Conservation (phyloP, 2,329 filamentous ascomycete species). For the Penicillium hesseltinei region DNA sequence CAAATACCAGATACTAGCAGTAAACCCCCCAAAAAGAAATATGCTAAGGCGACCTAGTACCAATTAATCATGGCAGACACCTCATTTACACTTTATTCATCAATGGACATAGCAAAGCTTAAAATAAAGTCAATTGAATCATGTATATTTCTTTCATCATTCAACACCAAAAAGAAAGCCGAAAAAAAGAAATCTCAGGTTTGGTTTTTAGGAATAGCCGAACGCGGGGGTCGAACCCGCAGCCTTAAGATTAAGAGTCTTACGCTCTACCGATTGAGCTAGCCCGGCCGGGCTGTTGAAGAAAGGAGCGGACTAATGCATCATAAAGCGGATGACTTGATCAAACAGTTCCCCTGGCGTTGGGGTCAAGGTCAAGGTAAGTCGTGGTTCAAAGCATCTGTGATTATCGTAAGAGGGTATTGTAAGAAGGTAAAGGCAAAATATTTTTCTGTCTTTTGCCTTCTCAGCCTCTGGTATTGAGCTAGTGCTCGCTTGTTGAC, state of each 20-base stretch:
- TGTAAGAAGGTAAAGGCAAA: neutral
- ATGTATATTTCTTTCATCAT: neutral
- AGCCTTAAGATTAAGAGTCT: conserved; percentile 50
- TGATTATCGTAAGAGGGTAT: neutral
- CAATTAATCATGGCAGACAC: neutral
- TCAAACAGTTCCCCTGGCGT: neutral
- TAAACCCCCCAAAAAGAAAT: no score
- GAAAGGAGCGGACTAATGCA: accelerated
- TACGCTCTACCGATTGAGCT: conserved; percentile 52
- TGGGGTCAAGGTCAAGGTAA: neutral
- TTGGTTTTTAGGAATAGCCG: conserved; percentile 32
- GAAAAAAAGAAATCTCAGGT: conserved; percentile 20
- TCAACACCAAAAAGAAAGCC: neutral
- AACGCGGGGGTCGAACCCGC: conserved; percentile 46
- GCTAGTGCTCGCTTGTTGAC: neutral
- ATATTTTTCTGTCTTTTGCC: no score
- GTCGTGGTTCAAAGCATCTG: neutral
- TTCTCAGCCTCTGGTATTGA: neutral
- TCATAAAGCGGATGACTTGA: accelerated
- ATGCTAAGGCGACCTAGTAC: no score
- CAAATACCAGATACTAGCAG: neutral
- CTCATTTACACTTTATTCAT: neutral
- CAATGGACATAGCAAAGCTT: no score
- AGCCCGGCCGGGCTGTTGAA: conserved; percentile 37
- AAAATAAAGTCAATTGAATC: neutral